These are phyloP conservation scores for Colletotrichum theobromicola DNA, from an alignment of 2,329 filamentous ascomycete genomes.

Conservation along the genomic window DNA sequence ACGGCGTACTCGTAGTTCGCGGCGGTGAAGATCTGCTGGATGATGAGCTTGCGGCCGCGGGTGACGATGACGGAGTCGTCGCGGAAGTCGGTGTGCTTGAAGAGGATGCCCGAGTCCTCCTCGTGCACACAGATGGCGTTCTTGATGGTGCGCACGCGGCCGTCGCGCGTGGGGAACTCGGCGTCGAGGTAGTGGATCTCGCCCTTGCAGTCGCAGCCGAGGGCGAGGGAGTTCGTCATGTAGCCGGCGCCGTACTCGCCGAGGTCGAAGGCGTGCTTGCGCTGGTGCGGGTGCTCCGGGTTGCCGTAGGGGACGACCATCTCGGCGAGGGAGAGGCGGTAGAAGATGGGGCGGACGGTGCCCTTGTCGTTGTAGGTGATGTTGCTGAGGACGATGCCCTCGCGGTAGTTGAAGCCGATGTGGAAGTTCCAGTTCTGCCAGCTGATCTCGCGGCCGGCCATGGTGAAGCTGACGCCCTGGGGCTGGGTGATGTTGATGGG, in stretches of 20 bases:
- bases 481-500: constrained; percentile 88
- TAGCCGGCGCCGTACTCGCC: constrained; percentile 84
- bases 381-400: constrained; percentile 89
- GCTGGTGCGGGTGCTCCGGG: constrained; percentile 79
- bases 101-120: constrained; percentile 88
- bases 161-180: constrained; percentile 79
- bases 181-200: constrained; percentile 92
- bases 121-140: constrained; percentile 97
- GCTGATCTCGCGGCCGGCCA: constrained; percentile 74
- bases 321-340: constrained; percentile 86
- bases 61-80: constrained; percentile 89
- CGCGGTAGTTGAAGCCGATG: constrained; percentile 92
- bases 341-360: constrained; percentile 79
- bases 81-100: constrained; percentile 94
- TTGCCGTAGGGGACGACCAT: constrained; percentile 94
- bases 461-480: constrained; percentile 84
- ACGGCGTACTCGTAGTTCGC: constrained; percentile 91
- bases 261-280: constrained; percentile 80
- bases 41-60: constrained; percentile 81
- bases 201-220: constrained; percentile 88
- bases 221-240: constrained; percentile 78
- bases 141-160: constrained; percentile 81
- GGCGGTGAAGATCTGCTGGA: constrained; percentile 93
- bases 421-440: constrained; percentile 97
- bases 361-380: constrained; percentile 90